These are phyloP conservation scores for Dactylellina cionopaga DNA, from an alignment of 2,329 filamentous ascomycete species.

Conservation along the genomic window DNA sequence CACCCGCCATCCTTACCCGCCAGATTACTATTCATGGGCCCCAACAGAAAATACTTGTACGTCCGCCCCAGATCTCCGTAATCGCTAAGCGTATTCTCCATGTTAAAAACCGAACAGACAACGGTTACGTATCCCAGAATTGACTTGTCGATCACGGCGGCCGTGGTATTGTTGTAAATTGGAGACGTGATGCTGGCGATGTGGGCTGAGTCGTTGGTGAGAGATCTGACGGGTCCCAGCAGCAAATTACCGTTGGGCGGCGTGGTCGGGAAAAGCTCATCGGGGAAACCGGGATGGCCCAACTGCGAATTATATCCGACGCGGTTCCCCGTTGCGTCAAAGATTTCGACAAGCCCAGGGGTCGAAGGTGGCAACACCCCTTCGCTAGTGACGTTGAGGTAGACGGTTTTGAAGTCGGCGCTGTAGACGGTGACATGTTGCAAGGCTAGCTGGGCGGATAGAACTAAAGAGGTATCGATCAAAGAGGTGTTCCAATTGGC, in stretches of 20 bases:
- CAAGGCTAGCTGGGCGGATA: conserved; percentile 37
- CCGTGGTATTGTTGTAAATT: conserved; percentile 51
- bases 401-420: conserved; percentile 33
- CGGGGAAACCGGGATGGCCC: conserved; percentile 39
- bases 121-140: conserved; percentile 49
- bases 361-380: conserved; percentile 21
- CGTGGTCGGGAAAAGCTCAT: conserved; percentile 28
- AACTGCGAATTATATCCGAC: conserved; percentile 42
- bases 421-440: conserved; percentile 47
- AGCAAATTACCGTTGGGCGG: conserved; percentile 22
- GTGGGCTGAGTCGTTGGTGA: conserved; percentile 35
- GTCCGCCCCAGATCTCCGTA: conserved; percentile 32
- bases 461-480: conserved; percentile 38
- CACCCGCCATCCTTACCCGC: conserved; percentile 28
- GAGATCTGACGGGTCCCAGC: conserved; percentile 31
- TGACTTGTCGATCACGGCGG: conserved; percentile 28
- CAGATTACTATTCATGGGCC: conserved; percentile 23
- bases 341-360: conserved; percentile 25
- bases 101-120: conserved; percentile 29
- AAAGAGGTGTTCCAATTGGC: conserved; percentile 48
- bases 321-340: conserved; percentile 34
- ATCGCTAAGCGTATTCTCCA: conserved; percentile 41
- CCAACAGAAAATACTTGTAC: conserved; percentile 36
- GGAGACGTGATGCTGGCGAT: conserved; percentile 36
- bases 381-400: conserved; percentile 41